These are phyloP conservation scores for Trifolium dubium DNA, from an alignment of 306 rosid species.

Conservation along the genomic window DNA sequence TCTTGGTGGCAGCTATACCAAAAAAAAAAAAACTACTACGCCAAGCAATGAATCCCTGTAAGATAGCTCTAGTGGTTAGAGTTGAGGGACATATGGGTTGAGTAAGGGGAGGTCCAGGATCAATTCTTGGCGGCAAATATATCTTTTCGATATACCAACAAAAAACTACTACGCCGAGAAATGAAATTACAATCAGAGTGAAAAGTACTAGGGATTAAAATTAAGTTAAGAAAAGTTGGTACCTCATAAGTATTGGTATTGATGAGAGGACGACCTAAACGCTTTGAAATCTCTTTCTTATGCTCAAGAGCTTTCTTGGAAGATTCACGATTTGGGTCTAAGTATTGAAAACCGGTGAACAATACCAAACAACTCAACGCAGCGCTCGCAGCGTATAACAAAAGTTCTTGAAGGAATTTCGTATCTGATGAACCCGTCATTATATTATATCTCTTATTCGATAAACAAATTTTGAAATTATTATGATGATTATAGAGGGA, in stretches of 20 bases:
- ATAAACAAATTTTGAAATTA: neutral
- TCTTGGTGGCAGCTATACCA: too few species aligned
- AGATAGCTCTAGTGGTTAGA: too few species aligned
- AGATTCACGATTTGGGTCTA: conserved; percentile 93
- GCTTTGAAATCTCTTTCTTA: conserved; percentile 87
- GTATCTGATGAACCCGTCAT: conserved; percentile 76
- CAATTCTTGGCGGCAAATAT: too few species aligned
- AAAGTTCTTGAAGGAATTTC: conserved; percentile 69
- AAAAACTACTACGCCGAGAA: too few species aligned
- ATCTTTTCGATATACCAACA: too few species aligned
- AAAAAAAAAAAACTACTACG: too few species aligned
- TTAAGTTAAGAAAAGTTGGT: neutral
- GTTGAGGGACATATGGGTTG: too few species aligned
- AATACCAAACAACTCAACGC: conserved; percentile 80
- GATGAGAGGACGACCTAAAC: conserved; percentile 96
- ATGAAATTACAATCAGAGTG: too few species aligned
- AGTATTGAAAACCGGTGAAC: conserved; percentile 75
- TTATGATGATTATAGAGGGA: too few species aligned
- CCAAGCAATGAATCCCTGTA: too few species aligned
- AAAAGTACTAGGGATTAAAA: too few species aligned
- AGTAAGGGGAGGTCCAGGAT: too few species aligned
- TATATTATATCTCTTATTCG: neutral
- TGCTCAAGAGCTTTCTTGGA: conserved; percentile 87
- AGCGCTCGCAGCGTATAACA: conserved; percentile 93
- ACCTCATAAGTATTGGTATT: conserved; percentile 92